phyloP scores from a whole-genome alignment of 352 stramenopile genomes.

The Globisporangium rhizosaccharum region DNA sequence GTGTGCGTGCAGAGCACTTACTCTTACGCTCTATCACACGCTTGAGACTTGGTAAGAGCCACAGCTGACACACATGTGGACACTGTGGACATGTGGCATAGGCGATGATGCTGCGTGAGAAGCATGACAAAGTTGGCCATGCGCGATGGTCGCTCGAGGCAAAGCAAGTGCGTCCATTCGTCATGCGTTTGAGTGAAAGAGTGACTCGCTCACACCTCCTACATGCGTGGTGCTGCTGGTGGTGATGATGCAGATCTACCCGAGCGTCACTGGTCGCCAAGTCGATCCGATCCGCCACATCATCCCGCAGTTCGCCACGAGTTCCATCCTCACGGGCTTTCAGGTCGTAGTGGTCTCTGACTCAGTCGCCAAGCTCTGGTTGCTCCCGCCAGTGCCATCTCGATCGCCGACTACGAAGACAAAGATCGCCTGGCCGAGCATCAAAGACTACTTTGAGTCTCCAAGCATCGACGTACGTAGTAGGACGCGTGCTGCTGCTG shows the following conservation, averaged over 20 bases:
- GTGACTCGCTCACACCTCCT: background rate
- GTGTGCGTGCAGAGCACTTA: constrained; percentile 15
- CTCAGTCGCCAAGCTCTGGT: constrained; percentile 25
- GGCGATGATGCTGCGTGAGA: background rate
- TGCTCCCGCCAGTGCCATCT: constrained; percentile 2
- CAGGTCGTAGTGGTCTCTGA: constrained; percentile 28
- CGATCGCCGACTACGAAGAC: background rate
- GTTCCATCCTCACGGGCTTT: constrained; percentile 9
- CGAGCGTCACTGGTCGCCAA: constrained; percentile 19
- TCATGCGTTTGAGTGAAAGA: background rate
- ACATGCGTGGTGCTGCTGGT: background rate
- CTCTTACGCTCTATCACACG: background rate
- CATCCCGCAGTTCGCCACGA: constrained; percentile 11
- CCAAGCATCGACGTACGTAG: constrained; percentile 17
- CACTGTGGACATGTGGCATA: background rate
- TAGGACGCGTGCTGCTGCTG: no score
- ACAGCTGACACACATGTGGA: background rate
- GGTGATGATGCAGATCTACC: constrained; percentile 25
- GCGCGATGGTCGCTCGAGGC: constrained; percentile 4
- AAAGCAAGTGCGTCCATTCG: constrained; percentile 4
- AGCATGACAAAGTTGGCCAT: background rate
- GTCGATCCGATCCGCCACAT: constrained; percentile 28
- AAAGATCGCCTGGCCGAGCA: constrained; percentile 28
- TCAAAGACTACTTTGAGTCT: constrained; percentile 37
- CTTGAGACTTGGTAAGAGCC: background rate